Evolutionary conservation across 2,329 filamentous ascomycete genomes (phyloP).

Genomic region (Apiospora rasikravindrae): DNA sequence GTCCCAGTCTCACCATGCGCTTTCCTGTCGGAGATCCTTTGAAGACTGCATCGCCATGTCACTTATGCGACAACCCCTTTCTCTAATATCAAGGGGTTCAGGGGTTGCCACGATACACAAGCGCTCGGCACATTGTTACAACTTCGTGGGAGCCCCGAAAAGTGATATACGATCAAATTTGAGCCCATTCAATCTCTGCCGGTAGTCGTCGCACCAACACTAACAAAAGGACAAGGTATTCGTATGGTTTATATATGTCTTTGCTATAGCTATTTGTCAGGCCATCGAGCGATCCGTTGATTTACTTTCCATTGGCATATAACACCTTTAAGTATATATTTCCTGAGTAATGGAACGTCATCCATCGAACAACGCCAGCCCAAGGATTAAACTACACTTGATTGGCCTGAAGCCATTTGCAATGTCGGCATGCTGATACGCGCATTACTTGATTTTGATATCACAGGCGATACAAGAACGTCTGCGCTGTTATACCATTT

Average conservation of each 20-base stretch:
- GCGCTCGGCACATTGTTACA: not conserved
- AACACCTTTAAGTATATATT: not conserved
- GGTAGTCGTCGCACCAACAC: not conserved
- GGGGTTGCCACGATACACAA: not conserved
- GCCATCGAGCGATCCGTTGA: not conserved
- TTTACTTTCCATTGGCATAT: not conserved
- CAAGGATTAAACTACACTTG: not conserved
- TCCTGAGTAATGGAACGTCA: not conserved
- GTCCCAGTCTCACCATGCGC: not conserved
- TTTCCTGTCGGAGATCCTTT: not conserved
- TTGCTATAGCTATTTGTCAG: no score
- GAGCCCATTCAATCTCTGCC: not conserved
- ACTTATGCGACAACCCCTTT: slow-evolving; percentile 3
- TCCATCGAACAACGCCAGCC: not conserved
- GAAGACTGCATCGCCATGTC: not conserved
- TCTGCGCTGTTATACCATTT: not conserved
- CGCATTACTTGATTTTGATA: not conserved
- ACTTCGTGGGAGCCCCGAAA: not conserved
- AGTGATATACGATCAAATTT: not conserved
- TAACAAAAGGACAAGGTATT: not conserved
- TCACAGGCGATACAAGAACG: not conserved
- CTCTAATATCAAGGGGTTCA: not conserved
- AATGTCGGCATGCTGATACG: not conserved
- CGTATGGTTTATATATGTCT: not conserved
- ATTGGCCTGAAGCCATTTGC: not conserved